Base-by-base conservation (phyloP, 225 moss, liverwort and hornwort species). In the Antitrichia curtipendula region DNA sequence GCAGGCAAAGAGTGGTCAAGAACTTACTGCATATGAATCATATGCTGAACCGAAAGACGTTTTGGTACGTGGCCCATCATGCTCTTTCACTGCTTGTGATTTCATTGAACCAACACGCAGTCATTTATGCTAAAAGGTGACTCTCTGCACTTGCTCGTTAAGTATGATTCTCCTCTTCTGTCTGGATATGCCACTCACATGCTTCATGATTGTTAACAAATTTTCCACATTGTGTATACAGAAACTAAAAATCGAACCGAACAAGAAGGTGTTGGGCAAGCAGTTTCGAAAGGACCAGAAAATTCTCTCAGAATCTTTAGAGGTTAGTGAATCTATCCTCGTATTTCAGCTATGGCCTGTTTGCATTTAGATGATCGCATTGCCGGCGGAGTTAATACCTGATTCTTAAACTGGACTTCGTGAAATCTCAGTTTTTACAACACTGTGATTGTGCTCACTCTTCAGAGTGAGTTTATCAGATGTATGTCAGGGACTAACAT, bases 201-300 rank as follows among this genome's bases (percentile, higher is more conserved):
- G n/a, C 56, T 27, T 56, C 56, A 20, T 13, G 40, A 57, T 23
- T 59, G 56, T 50, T 27, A 49, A 24, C 27, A 54, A 80, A 32
- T 75, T 75, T n/a, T 83, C 80, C 53, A 29, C 75, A 40, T 82
- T n/a, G 41, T 87, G 52, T 87, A 29, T 64, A 82, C 93, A 98
- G 98, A 90, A 88, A 90, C 80, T 97, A 41, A 93, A 91, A 49
- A 90, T 96, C 77, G 66, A 86, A 76, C 95, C 93, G 5, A 94
- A 96, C 80, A 93, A 91, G 84, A 93, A 95, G 86, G 84, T 97
- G 14, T 75, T 99, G 43, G 97, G 98, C 88, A 96, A 96, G 90
- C 93, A 95, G n/a, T 97, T 99, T 82, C 94, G 94, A 80, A 99
- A 96, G 68, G 96, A 99, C 88, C 92, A 93, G 84, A 93, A 93